phyloP scores from a whole-genome alignment of 2,329 filamentous ascomycete genomes.

The Pseudofabraea citricarpa region DNA sequence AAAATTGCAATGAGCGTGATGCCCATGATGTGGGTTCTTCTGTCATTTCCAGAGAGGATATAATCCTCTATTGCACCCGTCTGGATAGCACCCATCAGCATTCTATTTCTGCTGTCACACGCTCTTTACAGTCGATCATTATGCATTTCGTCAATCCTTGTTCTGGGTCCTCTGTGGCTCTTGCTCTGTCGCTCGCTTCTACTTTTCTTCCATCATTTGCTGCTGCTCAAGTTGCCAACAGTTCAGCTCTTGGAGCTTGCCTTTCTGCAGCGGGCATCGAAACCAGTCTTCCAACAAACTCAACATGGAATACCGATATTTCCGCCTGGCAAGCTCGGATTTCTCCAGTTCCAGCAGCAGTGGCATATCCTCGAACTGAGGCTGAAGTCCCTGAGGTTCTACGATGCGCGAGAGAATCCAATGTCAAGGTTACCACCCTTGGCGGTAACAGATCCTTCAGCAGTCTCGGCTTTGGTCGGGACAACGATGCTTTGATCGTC shows the following conservation, averaged over 20 bases:
- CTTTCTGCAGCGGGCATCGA: not conserved
- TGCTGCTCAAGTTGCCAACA: not conserved
- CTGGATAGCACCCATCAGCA: too few species aligned
- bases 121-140: too few species aligned
- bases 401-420: not conserved
- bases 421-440: not conserved
- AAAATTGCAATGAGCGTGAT: too few species aligned
- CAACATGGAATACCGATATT: not conserved
- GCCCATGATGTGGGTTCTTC: too few species aligned
- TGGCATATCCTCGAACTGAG: not conserved
- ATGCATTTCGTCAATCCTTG: too few species aligned
- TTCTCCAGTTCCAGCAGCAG: not conserved
- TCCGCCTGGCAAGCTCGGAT: not conserved
- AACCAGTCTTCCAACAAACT: not conserved
- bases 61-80: too few species aligned
- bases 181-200: not conserved
- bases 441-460: not conserved
- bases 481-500: not conserved
- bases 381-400: not conserved
- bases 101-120: too few species aligned
- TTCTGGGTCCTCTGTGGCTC: not conserved
- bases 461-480: not conserved
- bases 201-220: not conserved
- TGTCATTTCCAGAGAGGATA: too few species aligned
- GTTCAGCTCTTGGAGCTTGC: not conserved